Evolutionary conservation across 2,329 filamentous ascomycete genomes (phyloP).

Genomic region (Alternaria alternata): DNA sequence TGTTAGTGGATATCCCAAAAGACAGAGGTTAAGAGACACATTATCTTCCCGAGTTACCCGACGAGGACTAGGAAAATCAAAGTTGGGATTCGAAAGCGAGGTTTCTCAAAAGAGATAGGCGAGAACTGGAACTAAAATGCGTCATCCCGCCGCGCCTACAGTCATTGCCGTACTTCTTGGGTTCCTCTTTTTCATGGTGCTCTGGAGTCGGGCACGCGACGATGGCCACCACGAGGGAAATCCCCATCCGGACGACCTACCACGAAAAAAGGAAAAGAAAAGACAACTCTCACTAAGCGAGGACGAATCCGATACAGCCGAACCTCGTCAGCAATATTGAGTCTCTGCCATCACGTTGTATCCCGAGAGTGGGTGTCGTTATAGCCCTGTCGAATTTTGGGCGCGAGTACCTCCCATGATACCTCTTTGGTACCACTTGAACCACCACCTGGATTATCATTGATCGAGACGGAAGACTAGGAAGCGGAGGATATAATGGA

Average conservation of each 20-base stretch:
- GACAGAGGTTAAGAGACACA: background rate
- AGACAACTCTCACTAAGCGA: background rate
- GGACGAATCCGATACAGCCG: background rate
- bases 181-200: constrained; percentile 38
- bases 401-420: background rate
- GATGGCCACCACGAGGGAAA: constrained; percentile 50
- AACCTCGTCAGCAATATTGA: background rate
- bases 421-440: background rate
- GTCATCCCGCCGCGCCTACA: constrained; percentile 46
- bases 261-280: constrained; percentile 24
- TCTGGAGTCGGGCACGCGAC: constrained; percentile 33
- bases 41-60: background rate
- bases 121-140: constrained; percentile 28
- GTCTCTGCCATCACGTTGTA: background rate
- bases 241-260: constrained; percentile 44
- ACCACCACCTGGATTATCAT: background rate
- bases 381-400: background rate
- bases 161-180: constrained; percentile 44
- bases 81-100: background rate
- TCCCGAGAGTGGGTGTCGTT: background rate
- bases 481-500: background rate
- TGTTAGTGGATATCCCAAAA: background rate
- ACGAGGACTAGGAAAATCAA: background rate
- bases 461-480: background rate
- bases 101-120: background rate